Percentiles rank a stretch among this genome's conserved stretches.
These are phyloP conservation scores for Umbelopsis sp. DNA, from an alignment of 192 early-diverging fungal species.

Conservation along the genomic window DNA sequence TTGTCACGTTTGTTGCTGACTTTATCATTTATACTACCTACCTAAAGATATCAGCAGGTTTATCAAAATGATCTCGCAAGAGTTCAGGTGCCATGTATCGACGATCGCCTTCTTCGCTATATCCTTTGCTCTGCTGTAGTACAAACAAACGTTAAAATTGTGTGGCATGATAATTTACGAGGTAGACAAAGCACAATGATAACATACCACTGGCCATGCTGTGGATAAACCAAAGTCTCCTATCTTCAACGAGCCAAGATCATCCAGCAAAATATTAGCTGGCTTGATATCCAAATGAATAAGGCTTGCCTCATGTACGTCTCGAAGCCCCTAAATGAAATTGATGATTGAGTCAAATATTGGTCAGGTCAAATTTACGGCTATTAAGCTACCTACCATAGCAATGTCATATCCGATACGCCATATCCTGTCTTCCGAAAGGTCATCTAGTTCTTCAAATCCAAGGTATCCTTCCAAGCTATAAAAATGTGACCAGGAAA, in stretches of 20 bases:
- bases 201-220: slow-evolving; percentile 55
- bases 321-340: slow-evolving; percentile 58
- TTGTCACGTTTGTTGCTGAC: neutral
- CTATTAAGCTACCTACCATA: slow-evolving; percentile 34
- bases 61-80: slow-evolving; percentile 67
- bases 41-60: slow-evolving; percentile 88
- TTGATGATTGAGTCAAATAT: neutral
- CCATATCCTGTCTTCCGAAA: slow-evolving; percentile 63
- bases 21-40: slow-evolving; percentile 22
- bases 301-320: slow-evolving; percentile 70
- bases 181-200: neutral
- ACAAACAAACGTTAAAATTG: neutral
- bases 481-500: neutral
- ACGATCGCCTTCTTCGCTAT: slow-evolving; percentile 85
- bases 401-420: slow-evolving; percentile 65
- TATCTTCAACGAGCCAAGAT: slow-evolving; percentile 73
- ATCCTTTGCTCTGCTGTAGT: slow-evolving; percentile 6
- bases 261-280: slow-evolving; percentile 77
- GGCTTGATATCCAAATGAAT: slow-evolving; percentile 94
- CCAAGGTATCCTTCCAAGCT: slow-evolving; percentile 22
- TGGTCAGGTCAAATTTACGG: too few relatives aligned
- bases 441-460: slow-evolving; percentile 2
- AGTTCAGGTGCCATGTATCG: slow-evolving; percentile 92
- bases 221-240: slow-evolving; percentile 91
- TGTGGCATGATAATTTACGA: neutral